Conservation (phyloP, 345 rosid genomes). For the Eucalyptus leucophloia region DNA sequence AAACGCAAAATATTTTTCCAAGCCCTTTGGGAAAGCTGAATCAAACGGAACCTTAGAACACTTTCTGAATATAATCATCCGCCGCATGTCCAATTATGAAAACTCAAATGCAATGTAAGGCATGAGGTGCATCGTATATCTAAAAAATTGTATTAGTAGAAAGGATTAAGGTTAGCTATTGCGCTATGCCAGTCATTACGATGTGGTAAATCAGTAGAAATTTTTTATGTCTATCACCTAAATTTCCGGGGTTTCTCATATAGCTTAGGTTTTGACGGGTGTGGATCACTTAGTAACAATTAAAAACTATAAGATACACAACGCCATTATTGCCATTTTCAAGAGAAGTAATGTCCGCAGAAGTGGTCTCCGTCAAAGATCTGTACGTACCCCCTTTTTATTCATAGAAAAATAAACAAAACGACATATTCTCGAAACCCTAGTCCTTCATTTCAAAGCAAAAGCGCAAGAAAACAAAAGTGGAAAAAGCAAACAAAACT, state of each 20-base stretch:
- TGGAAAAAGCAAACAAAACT: background rate
- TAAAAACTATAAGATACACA: background rate
- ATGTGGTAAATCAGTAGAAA: background rate
- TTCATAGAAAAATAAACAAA: background rate
- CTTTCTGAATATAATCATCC: background rate
- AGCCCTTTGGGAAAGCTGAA: fast-evolving
- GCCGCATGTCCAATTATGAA: background rate
- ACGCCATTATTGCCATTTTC: background rate
- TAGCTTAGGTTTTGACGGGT: background rate
- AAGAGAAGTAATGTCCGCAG: background rate
- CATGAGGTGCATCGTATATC: background rate
- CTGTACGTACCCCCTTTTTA: background rate
- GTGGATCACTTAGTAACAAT: background rate
- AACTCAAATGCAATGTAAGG: background rate
- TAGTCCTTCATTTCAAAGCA: background rate
- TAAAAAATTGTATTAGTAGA: background rate
- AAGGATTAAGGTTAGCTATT: background rate
- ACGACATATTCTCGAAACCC: background rate
- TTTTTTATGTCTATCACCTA: background rate
- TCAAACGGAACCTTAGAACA: too few species aligned
- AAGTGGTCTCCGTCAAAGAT: background rate
- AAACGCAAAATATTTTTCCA: fast-evolving
- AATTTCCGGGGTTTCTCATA: background rate
- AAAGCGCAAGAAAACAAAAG: background rate
- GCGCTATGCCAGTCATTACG: background rate